Evolutionary conservation across 805 yeast genomes (phyloP).

Genomic region (Candida silvicultrix): DNA sequence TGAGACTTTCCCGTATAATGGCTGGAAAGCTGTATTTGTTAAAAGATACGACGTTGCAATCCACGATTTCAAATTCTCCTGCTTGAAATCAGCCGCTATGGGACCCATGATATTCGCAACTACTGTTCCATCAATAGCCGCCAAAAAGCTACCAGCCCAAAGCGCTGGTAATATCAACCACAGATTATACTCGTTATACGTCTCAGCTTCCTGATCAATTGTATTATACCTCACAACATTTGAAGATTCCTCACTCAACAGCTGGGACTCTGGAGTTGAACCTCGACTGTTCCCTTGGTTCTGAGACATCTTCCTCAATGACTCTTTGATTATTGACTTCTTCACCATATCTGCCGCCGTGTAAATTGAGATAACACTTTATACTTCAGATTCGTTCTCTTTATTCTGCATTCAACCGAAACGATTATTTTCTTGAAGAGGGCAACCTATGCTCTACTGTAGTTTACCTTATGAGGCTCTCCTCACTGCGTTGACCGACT

Average conservation of each 20-base stretch:
- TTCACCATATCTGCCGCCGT: background rate
- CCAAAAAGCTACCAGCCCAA: slow-evolving; percentile 39
- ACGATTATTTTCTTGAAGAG: too few species aligned
- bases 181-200: background rate
- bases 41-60: slow-evolving; percentile 63
- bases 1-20: slow-evolving; percentile 59
- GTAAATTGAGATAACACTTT: too few species aligned
- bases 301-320: background rate
- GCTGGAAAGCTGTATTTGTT: slow-evolving; percentile 67
- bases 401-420: too few species aligned
- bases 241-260: background rate
- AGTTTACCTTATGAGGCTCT: too few species aligned
- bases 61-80: slow-evolving; percentile 48
- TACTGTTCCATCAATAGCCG: slow-evolving; percentile 54
- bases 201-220: background rate
- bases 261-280: background rate
- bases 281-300: background rate
- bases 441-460: too few species aligned
- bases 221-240: background rate
- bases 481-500: too few species aligned
- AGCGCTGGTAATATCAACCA: slow-evolving; percentile 8
- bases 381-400: too few species aligned
- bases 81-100: slow-evolving; percentile 51
- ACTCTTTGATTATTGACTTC: background rate
- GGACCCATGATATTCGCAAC: slow-evolving; percentile 48